phyloP scores from a whole-genome alignment of 331 rosid genomes.

The Acacia concinna region DNA sequence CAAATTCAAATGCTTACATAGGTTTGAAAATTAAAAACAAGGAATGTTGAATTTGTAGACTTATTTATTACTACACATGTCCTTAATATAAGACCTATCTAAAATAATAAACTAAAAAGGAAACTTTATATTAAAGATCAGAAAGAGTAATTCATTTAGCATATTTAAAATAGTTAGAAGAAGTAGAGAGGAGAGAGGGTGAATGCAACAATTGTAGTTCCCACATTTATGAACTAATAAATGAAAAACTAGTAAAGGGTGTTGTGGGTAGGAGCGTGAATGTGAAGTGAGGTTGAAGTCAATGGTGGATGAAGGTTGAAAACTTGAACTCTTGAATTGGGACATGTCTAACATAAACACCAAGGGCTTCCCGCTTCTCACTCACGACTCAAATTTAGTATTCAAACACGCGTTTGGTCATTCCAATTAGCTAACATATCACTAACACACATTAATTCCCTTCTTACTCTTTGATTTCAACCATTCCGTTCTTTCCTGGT shows the following conservation, averaged over 20 bases:
- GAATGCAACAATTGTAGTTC: neutral
- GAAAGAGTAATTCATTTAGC: neutral
- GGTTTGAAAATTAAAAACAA: neutral
- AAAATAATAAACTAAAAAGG: too few relatives aligned
- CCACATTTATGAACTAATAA: neutral
- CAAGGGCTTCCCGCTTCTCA: conserved; percentile 52
- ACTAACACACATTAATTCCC: conserved; percentile 1
- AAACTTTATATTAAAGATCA: too few relatives aligned
- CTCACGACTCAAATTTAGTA: conserved; percentile 35
- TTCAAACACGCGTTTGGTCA: conserved; percentile 24
- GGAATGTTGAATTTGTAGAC: neutral
- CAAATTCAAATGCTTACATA: neutral
- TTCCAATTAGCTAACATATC: neutral
- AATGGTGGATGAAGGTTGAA: conserved; percentile 34
- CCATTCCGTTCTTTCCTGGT: conserved; percentile 19
- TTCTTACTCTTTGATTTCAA: conserved; percentile 22
- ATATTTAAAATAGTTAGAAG: neutral
- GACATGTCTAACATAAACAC: conserved; percentile 39
- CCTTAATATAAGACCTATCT: too few relatives aligned
- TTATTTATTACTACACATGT: neutral
- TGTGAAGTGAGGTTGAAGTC: conserved; percentile 65
- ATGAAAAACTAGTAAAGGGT: neutral
- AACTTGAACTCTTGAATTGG: conserved; percentile 41
- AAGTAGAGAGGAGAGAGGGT: neutral
- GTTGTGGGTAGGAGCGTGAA: neutral